Evolutionary conservation across 176 grass and related monocot genomes (phyloP).

Genomic region (Bromus sterilis): DNA sequence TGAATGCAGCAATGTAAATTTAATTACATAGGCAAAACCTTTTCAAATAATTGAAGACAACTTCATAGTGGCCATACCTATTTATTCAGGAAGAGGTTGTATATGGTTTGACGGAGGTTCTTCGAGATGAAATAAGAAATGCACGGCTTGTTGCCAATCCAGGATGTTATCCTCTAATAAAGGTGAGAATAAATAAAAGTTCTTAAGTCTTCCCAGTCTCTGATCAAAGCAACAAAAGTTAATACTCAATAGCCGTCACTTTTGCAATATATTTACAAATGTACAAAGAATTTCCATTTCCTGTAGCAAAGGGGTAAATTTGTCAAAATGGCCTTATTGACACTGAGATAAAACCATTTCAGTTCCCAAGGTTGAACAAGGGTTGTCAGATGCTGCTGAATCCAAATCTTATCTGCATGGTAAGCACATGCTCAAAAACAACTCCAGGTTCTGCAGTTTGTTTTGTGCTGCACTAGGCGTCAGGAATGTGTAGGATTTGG

Average conservation of each 20-base stretch:
- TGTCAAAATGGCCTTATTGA: background rate
- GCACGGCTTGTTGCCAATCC: too few relatives aligned
- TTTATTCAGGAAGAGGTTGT: conserved; percentile 64
- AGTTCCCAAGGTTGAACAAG: too few relatives aligned
- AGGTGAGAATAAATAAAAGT: conserved; percentile 39
- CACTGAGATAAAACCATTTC: conserved; percentile 13
- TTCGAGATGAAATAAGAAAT: too few relatives aligned
- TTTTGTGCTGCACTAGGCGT: background rate
- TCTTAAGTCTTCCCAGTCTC: background rate
- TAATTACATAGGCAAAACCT: too few relatives aligned
- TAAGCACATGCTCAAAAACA: conserved; percentile 17
- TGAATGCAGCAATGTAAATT: too few relatives aligned
- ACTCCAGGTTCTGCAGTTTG: background rate
- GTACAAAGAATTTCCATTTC: background rate
- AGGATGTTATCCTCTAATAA: conserved; percentile 86
- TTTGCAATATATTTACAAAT: too few relatives aligned
- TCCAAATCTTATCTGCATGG: conserved; percentile 95
- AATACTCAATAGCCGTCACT: too few relatives aligned
- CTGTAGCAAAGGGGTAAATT: background rate
- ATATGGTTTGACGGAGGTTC: conserved; percentile 87
- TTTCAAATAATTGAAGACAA: too few relatives aligned
- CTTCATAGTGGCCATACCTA: too few relatives aligned
- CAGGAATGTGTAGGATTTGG: background rate
- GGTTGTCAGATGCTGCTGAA: conserved; percentile 59
- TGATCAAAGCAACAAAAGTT: too few relatives aligned